Evolutionary conservation across 2,329 filamentous ascomycete genomes (phyloP), one percentile per base, ranked within the genome.

Genomic region (Epichloe festucae): DNA sequence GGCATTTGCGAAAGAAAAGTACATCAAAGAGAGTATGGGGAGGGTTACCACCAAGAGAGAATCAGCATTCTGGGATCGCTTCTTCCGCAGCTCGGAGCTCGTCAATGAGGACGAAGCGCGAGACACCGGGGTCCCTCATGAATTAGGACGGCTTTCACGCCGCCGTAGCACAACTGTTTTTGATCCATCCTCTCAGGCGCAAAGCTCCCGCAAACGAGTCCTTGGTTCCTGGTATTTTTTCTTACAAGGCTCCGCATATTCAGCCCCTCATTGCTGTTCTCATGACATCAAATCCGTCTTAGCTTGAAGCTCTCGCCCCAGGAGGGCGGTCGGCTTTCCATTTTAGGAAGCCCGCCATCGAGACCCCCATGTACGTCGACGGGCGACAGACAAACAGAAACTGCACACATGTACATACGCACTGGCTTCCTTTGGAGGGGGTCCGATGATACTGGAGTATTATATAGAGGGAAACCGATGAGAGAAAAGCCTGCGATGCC

Each of bases 321-420:
- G 19, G 41, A n/a, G 12, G 3, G 40, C n/a, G 3, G 17, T 31
- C 59, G 59, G 59, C 43, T 57, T 55, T 56, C 59, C 59, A 34
- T 43, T 55, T 53, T 46, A 36, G 58, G 59, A 52, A 56, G 56
- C 48, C 56, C 56, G 56, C 48, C 46, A 34, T 50, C 43, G 11
- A 23, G 14, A 19, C 31, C 47, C 46, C 38, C 40, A 27, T 11
- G 36, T 27, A 23, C 19, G 42, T 35, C 27, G 48, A 44, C 40
- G 31, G 27, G 31, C 48, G 15, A 23, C 39, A 44, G 27, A 38
- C 47, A 35, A 39, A n/a, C 17, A 21, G 27, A n/a, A 15, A 8
- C 27, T 8, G 7, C 27, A 31, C 27, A 10, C 23, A 15, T 15
- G n/a, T 31, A 14, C 17, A 17, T 17, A 17, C 31, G 14, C n/a